Base-by-base conservation (phyloP, 129 eudicot genomes). In the Escallonia herrerae region DNA sequence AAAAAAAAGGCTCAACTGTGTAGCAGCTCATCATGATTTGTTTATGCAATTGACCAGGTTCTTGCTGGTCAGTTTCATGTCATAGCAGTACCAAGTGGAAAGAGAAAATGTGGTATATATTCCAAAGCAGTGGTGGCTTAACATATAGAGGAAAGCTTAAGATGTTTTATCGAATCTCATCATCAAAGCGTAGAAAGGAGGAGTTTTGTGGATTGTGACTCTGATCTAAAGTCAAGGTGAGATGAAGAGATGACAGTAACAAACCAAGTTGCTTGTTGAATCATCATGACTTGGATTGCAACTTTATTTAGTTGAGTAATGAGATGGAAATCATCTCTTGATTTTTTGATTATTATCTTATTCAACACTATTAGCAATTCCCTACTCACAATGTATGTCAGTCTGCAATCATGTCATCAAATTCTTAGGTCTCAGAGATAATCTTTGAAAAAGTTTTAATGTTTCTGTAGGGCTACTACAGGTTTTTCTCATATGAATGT, bases 211-310 rank as follows among this genome's bases (percentile, higher is more conserved):
- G 72, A 62, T 44, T 79, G 58, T 71, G 50, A 68, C 67, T 68
- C 53, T 52, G 70, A 73, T 65, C 65, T 58, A 63, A 66, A 67
- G 50, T 48, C 79, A 59, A 60, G 76, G 48, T 78, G 71, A 74
- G 60, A 62, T 56, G 62, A 66, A 50, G 64, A 62, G 60, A 65
- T 73, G 70, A 60, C 53, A 57, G 66, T 43, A 55, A 74, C 60
- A 74, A 74, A 64, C 66, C 76, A 66, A 60, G 58, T 68, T 75
- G 66, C 65, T 47, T 66, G 87, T 64, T 88, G 90, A 72, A 75
- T 58, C 67, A 56, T 88, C 67, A 56, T 88, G 96, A 88, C 84
- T 60, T 74, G 95, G 84, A 88, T 68, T 72, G 84, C 89, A 84
- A 82, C 86, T 79, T 72, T 40, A 51, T 55, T 68, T 75, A 83